phyloP scores from a whole-genome alignment of 352 stramenopile genomes.

The Pythium biforme region DNA sequence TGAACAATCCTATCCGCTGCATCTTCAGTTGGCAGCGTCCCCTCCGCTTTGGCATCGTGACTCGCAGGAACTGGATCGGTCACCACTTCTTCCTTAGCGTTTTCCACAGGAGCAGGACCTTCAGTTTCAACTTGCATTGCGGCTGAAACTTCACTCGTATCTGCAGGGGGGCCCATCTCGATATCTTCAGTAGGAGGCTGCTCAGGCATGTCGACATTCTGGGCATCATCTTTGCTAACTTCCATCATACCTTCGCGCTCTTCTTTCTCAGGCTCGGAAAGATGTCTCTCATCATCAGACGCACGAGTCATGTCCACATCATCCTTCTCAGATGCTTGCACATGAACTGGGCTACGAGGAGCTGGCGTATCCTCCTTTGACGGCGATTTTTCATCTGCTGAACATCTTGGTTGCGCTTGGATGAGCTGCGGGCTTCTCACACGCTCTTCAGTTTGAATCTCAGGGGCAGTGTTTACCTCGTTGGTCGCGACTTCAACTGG shows the following conservation, averaged over 20 bases:
- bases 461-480: too few relatives aligned
- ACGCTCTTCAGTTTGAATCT: too few relatives aligned
- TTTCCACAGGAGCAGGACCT: not conserved
- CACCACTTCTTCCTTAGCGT: not conserved
- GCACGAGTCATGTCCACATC: not conserved
- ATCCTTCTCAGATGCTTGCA: not conserved
- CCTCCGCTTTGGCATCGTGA: not conserved
- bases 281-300: slow-evolving; percentile 8
- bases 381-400: not conserved
- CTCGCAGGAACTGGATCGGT: not conserved
- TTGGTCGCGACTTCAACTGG: too few relatives aligned
- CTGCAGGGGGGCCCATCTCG: not conserved
- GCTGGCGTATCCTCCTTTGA: not conserved
- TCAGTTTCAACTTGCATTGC: not conserved
- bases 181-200: not conserved
- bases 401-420: not conserved
- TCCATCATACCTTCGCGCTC: not conserved
- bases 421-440: too few relatives aligned
- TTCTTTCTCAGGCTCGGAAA: slow-evolving; percentile 8
- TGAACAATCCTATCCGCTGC: not conserved
- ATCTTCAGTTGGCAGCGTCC: not conserved
- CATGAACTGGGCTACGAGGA: not conserved
- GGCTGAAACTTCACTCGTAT: not conserved
- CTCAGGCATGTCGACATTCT: not conserved
- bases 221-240: not conserved